phyloP scores from a whole-genome alignment of 805 yeast species.

The Starmerella roubikii region DNA sequence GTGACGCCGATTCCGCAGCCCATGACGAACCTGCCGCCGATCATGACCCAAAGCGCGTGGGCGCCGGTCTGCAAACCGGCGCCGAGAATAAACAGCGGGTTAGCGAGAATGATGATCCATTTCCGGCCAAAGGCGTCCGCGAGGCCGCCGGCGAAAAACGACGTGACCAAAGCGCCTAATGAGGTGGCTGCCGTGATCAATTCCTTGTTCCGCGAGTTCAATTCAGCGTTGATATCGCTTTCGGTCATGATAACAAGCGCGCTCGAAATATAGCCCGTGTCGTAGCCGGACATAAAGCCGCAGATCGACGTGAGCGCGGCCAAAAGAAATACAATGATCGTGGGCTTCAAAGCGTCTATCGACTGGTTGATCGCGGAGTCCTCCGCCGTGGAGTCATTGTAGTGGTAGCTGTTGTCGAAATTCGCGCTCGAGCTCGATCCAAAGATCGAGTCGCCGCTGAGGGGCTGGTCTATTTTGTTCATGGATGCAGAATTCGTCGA shows the following conservation, averaged over 20 bases:
- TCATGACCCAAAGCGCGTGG: constrained; percentile 77
- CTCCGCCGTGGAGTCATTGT: constrained; percentile 7
- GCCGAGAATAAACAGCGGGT: constrained; percentile 69
- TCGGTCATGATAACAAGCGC: constrained; percentile 78
- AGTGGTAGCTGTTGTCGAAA: background rate
- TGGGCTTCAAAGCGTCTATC: constrained; percentile 23
- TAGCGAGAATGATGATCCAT: constrained; percentile 70
- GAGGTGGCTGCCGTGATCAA: constrained; percentile 90
- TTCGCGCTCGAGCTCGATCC: constrained; percentile 3
- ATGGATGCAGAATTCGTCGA: background rate
- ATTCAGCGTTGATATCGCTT: constrained; percentile 41
- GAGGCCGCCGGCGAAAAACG: constrained; percentile 60
- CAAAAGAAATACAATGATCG: constrained; percentile 50
- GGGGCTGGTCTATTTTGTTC: background rate
- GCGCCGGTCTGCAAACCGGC: constrained; percentile 75
- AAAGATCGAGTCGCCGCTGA: background rate
- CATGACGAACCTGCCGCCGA: constrained; percentile 78
- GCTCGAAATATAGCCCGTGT: constrained; percentile 91
- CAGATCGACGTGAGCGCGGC: constrained; percentile 71
- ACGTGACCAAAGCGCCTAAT: constrained; percentile 76
- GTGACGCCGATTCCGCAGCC: constrained; percentile 97
- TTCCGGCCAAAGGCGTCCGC: constrained; percentile 82
- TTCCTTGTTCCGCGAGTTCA: constrained; percentile 72
- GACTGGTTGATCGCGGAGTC: constrained; percentile 16
- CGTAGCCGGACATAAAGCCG: constrained; percentile 95